phyloP scores from a whole-genome alignment of 2,329 filamentous ascomycete species.

The Phialocephala subalpina region DNA sequence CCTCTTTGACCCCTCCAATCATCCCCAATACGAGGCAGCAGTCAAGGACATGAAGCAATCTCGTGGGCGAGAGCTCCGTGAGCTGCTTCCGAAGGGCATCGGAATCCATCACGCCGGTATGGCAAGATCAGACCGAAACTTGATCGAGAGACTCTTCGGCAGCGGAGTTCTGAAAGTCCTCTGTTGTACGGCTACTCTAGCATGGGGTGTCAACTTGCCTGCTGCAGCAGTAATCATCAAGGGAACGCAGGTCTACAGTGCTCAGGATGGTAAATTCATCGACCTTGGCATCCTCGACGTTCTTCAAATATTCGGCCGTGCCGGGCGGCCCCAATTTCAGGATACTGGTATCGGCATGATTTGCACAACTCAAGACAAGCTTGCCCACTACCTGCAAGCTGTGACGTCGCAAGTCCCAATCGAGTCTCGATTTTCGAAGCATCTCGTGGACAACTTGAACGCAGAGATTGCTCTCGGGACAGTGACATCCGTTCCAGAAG shows the following conservation, averaged over 20 bases:
- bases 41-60: constrained; percentile 86
- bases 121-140: constrained; percentile 90
- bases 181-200: constrained; percentile 96
- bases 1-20: constrained; percentile 81
- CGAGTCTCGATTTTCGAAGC: constrained; percentile 93
- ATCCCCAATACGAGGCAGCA: constrained; percentile 82
- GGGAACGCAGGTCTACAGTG: constrained; percentile 95
- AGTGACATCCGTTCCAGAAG: constrained; percentile 92
- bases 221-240: constrained; percentile 98
- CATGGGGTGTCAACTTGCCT: constrained; percentile 98
- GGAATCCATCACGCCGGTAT: constrained; percentile 98
- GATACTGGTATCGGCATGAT: constrained; percentile 99
- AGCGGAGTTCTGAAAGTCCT: constrained; percentile 96
- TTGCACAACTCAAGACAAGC: constrained; percentile 92
- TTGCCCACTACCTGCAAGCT: constrained; percentile 89
- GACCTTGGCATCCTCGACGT: constrained; percentile 97
- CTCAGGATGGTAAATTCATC: constrained; percentile 95
- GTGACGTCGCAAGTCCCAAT: constrained; percentile 97
- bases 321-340: constrained; percentile 96
- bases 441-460: constrained; percentile 95
- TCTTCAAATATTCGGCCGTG: constrained; percentile 97
- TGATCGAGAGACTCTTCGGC: constrained; percentile 92
- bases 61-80: constrained; percentile 85
- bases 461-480: constrained; percentile 94
- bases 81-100: constrained; percentile 88